phyloP scores from a whole-genome alignment of 2,329 filamentous ascomycete genomes.

The Helotiales sp. region DNA sequence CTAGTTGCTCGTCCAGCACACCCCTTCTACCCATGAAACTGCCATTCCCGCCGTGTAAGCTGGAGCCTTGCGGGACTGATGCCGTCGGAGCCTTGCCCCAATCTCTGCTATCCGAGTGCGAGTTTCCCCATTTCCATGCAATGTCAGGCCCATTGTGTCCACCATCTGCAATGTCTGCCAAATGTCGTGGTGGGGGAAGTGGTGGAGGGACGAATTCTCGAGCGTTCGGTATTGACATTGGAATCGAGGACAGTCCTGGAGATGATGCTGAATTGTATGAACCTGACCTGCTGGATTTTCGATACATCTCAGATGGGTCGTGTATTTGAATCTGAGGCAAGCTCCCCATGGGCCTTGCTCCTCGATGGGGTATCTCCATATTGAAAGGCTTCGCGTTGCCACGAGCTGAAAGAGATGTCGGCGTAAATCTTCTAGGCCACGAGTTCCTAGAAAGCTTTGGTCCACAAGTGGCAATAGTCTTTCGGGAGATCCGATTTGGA shows the following conservation, averaged over 20 bases:
- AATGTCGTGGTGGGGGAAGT: constrained; percentile 65
- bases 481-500: constrained; percentile 36
- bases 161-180: constrained; percentile 54
- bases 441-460: constrained; percentile 25
- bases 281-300: constrained; percentile 36
- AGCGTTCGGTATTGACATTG: constrained; percentile 67
- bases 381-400: constrained; percentile 31
- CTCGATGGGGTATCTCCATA: constrained; percentile 51
- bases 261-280: constrained; percentile 43
- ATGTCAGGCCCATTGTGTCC: constrained; percentile 66
- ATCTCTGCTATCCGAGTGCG: constrained; percentile 50
- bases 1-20: constrained; percentile 36
- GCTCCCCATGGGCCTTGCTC: constrained; percentile 26
- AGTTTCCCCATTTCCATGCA: constrained; percentile 64
- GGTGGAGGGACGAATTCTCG: constrained; percentile 61
- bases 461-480: constrained; percentile 36
- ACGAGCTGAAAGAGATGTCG: constrained; percentile 36
- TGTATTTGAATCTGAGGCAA: constrained; percentile 51
- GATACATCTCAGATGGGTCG: constrained; percentile 42
- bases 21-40: constrained; percentile 45
- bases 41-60: constrained; percentile 52
- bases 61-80: constrained; percentile 55
- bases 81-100: constrained; percentile 49
- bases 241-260: constrained; percentile 50
- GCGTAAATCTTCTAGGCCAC: constrained; percentile 20